Evolutionary conservation across 208 protist genomes (phyloP).

Genomic region (Endotrypanum monterogeii): DNA sequence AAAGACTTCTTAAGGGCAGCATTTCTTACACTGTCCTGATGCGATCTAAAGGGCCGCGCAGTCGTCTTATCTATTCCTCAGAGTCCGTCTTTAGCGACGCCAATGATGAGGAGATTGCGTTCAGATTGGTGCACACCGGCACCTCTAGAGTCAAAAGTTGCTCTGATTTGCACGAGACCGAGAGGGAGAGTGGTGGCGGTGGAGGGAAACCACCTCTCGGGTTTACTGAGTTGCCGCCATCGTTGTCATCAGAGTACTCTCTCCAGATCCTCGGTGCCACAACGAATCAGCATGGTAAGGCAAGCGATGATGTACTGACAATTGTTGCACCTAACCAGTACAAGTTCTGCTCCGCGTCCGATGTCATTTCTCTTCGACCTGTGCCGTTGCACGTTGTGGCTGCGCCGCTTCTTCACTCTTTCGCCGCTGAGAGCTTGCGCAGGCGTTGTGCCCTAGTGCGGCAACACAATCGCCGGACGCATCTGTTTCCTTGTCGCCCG

Average conservation of each 20-base stretch:
- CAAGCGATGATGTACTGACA: constrained; percentile 13
- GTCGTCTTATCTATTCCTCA: constrained; percentile 59
- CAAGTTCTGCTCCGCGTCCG: constrained; percentile 15
- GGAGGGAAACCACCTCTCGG: neutral
- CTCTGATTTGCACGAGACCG: neutral
- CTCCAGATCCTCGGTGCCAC: constrained; percentile 11
- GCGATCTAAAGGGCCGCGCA: constrained; percentile 53
- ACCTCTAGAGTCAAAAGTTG: neutral
- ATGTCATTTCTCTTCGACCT: constrained; percentile 14
- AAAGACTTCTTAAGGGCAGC: constrained; percentile 74
- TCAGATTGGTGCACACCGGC: constrained; percentile 24
- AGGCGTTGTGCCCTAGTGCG: constrained; percentile 18
- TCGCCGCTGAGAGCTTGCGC: constrained; percentile 8
- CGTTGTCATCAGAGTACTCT: neutral
- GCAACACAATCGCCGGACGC: constrained; percentile 7
- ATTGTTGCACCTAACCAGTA: constrained; percentile 24
- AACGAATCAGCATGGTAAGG: neutral
- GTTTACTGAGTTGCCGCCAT: neutral
- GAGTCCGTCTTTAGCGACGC: constrained; percentile 15
- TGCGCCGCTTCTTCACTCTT: constrained; percentile 14
- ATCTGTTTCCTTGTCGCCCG: constrained; percentile 24
- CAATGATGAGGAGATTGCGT: constrained; percentile 10
- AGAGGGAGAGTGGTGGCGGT: neutral
- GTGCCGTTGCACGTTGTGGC: constrained; percentile 12
- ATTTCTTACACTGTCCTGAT: constrained; percentile 81